A percentile compares a stretch with the other conserved stretches of the same genome.
phyloP scores from a whole-genome alignment of 2,329 filamentous ascomycete genomes.

The Leptosphaerulina australis region DNA sequence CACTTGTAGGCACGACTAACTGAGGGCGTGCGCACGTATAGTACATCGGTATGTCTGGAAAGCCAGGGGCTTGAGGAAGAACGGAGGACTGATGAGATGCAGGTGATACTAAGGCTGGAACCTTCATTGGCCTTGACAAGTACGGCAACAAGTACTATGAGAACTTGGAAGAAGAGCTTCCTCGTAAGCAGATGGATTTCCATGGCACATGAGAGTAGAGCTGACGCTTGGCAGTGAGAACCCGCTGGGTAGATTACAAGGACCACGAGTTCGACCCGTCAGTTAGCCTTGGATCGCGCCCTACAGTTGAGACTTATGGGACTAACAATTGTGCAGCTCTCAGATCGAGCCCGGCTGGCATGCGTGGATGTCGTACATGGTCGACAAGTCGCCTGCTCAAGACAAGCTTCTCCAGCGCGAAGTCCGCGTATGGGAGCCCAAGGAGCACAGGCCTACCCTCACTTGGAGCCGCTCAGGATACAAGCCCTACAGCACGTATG shows the following conservation, averaged over 20 bases:
- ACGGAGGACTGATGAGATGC: slow-evolving; percentile 37
- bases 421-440: slow-evolving; percentile 76
- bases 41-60: slow-evolving; percentile 46
- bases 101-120: slow-evolving; percentile 97
- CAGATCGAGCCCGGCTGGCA: slow-evolving; percentile 98
- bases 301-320: neutral
- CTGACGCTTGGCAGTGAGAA: slow-evolving; percentile 69
- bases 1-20: slow-evolving; percentile 34
- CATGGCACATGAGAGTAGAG: neutral
- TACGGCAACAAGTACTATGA: slow-evolving; percentile 98
- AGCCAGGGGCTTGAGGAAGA: neutral
- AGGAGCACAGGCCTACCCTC: slow-evolving; percentile 73
- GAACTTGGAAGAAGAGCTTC: slow-evolving; percentile 87
- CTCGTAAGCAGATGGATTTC: slow-evolving; percentile 64
- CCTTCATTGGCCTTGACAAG: slow-evolving; percentile 80
- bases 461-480: slow-evolving; percentile 80
- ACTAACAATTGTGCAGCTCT: slow-evolving; percentile 59
- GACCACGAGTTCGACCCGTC: slow-evolving; percentile 81
- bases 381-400: slow-evolving; percentile 81
- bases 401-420: slow-evolving; percentile 74
- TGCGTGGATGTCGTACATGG: slow-evolving; percentile 93
- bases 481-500: slow-evolving; percentile 95
- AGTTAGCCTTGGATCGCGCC: slow-evolving; percentile 36
- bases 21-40: slow-evolving; percentile 30
- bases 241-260: slow-evolving; percentile 97